Evolutionary conservation across 2,329 filamentous ascomycete species (phyloP).

Genomic region (Diplodia seriata): DNA sequence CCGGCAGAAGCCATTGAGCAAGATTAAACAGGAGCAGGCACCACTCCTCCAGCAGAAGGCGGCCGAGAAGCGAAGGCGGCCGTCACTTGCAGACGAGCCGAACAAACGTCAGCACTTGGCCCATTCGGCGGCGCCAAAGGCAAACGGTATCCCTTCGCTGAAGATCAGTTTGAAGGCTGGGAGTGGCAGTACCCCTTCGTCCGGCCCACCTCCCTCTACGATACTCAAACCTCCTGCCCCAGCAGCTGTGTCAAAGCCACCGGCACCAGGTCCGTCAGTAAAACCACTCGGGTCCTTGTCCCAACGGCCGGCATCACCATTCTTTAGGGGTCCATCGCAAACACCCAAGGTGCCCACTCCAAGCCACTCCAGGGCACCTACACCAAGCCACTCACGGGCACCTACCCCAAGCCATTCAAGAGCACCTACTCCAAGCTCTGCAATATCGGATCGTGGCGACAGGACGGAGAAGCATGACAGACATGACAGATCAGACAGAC

Average conservation of each 20-base stretch:
- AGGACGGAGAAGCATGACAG: constrained; percentile 7
- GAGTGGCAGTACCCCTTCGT: not conserved
- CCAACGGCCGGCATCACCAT: constrained; percentile 8
- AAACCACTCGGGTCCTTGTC: not conserved
- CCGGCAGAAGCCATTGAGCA: constrained; percentile 27
- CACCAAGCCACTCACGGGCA: no score
- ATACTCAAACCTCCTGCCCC: constrained; percentile 14
- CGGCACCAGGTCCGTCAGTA: constrained; percentile 8
- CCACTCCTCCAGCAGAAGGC: constrained; percentile 20
- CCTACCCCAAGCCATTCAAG: constrained; percentile 4
- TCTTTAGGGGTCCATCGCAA: constrained; percentile 6
- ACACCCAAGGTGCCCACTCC: constrained; percentile 22
- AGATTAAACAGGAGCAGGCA: constrained; percentile 27
- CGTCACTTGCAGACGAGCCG: constrained; percentile 25
- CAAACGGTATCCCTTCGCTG: constrained; percentile 16
- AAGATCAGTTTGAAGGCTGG: constrained; percentile 26
- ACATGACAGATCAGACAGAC: constrained; percentile 1
- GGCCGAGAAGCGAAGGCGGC: constrained; percentile 28
- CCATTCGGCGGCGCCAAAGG: not conserved
- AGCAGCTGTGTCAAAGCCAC: constrained; percentile 8
- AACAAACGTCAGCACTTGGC: constrained; percentile 29
- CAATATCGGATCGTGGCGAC: not conserved
- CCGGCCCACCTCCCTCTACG: not conserved
- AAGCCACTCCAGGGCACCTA: constrained; percentile 1
- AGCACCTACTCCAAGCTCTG: constrained; percentile 29